Conservation (phyloP, 2,329 filamentous ascomycete genomes). For the Aspergillus sergii region DNA sequence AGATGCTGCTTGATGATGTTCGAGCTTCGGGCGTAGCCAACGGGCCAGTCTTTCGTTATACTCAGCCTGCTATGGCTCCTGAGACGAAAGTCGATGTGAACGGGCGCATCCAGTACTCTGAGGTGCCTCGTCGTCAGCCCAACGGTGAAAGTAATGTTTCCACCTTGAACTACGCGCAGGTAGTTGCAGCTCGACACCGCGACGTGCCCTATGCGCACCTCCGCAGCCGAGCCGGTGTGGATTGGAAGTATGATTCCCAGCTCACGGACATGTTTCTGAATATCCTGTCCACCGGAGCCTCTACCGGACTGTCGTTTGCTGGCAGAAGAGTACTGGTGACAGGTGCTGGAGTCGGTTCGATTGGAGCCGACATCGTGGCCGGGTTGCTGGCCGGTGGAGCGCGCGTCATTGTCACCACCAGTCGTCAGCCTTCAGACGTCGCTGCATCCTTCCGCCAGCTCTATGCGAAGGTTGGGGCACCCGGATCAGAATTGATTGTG, state of each 20-base stretch:
- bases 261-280: slow-evolving; percentile 67
- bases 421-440: slow-evolving; percentile 82
- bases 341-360: slow-evolving; percentile 94
- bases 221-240: neutral
- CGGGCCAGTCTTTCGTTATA: slow-evolving; percentile 15
- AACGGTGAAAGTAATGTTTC: neutral
- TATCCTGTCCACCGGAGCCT: slow-evolving; percentile 84
- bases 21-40: slow-evolving; percentile 5
- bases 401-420: slow-evolving; percentile 95
- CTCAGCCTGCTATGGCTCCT: slow-evolving; percentile 44
- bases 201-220: neutral
- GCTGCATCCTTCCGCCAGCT: slow-evolving; percentile 99
- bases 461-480: slow-evolving; percentile 88
- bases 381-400: slow-evolving; percentile 95
- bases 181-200: neutral
- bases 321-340: slow-evolving; percentile 98
- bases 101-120: slow-evolving; percentile 62
- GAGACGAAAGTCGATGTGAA: slow-evolving; percentile 96
- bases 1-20: slow-evolving; percentile 75
- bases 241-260: neutral
- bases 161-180: neutral
- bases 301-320: slow-evolving; percentile 83
- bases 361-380: slow-evolving; percentile 94
- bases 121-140: slow-evolving; percentile 4
- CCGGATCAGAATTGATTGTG: slow-evolving; percentile 93